Base-by-base conservation (phyloP, 169 alveolate species). In the Eimeria sp. region DNA sequence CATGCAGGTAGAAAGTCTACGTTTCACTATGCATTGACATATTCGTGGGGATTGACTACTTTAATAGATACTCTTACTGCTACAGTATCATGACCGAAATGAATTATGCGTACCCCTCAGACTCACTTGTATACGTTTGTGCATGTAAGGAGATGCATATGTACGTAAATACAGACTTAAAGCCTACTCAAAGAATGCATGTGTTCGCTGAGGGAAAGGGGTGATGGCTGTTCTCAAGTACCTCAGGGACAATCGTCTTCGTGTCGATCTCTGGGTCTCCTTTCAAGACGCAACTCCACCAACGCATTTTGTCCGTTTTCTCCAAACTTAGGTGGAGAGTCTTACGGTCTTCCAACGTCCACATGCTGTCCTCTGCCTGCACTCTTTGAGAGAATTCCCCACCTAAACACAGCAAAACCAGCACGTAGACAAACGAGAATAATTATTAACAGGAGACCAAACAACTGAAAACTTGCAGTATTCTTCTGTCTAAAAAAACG, bases 181-280 rank as follows among this genome's bases (percentile, higher is more conserved):
- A 34, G 40, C 40, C 40, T 34, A 34, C 40, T 34, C 40, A 34
- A 6, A 11, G n/a, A 14, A 65, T 65, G 10, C 40, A 25, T 65
- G 4, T 25, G 43, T 20, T 70, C 49, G 20, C 7, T 70, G 78
- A 30, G 25, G 27, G 25, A 30, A n/a, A 70, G n/a, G 10, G 7
- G 0, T 9, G 49, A 9, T 70, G 78, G 0, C 14, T 70, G 45
- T 11, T 30, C 27, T n/a, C 49, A 27, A 96, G 47, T 25, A 95
- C 97, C 94, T 99, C 99, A 27, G 99, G 99, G 30, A 99, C 99
- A 70, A 99, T 98, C 96, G 99, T 99, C 95, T 98, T 98, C 51
- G 99, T 99, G 97, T 99, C 99, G 92, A 99, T 99, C 97, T 99
- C 99, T 4, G 98, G 98, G 96, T 98, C 99, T 25, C 99, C 99